Percentiles rank a stretch among this genome's conserved stretches.
phyloP scores from a whole-genome alignment of 306 rosid species.

The Abrus pulchellus region DNA sequence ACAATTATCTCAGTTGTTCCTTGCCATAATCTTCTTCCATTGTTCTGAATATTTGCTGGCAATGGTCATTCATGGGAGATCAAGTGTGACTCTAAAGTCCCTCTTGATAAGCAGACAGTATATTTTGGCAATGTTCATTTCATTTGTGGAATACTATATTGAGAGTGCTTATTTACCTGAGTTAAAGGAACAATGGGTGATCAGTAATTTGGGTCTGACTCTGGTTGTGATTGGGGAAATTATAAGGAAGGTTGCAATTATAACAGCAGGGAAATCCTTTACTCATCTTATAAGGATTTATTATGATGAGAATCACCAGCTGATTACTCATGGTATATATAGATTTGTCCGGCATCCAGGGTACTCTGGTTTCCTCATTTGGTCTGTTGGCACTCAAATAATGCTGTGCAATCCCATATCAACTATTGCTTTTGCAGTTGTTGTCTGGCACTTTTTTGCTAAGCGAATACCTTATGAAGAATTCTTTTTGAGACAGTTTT shows the following conservation, averaged over 20 bases:
- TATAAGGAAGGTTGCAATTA: slow-evolving; percentile 71
- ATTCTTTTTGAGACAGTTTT: slow-evolving; percentile 75
- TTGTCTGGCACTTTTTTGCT: slow-evolving; percentile 76
- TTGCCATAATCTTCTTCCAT: slow-evolving; percentile 75
- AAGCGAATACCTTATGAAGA: slow-evolving; percentile 80
- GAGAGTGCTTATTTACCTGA: slow-evolving; percentile 71
- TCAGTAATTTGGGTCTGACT: slow-evolving; percentile 72
- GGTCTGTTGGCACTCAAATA: slow-evolving; percentile 92
- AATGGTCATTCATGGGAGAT: slow-evolving; percentile 68
- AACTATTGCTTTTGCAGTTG: slow-evolving; percentile 64
- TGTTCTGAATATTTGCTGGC: slow-evolving; percentile 82
- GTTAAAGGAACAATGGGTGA: slow-evolving; percentile 74
- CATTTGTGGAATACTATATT: slow-evolving; percentile 72
- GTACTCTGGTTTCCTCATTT: slow-evolving; percentile 80
- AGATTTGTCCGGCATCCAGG: slow-evolving; percentile 83
- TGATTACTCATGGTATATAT: slow-evolving; percentile 83
- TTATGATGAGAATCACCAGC: slow-evolving; percentile 65
- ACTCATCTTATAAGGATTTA: slow-evolving; percentile 76
- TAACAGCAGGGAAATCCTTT: slow-evolving; percentile 82
- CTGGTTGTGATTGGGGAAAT: slow-evolving; percentile 78
- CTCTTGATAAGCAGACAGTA: slow-evolving; percentile 81
- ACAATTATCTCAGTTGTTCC: slow-evolving; percentile 75
- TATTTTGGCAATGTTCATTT: slow-evolving; percentile 73
- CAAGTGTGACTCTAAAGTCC: slow-evolving; percentile 68
- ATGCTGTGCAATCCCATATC: slow-evolving; percentile 97